Evolutionary conservation across 2,329 filamentous ascomycete species (phyloP).

Genomic region (Talaromyces sp.): DNA sequence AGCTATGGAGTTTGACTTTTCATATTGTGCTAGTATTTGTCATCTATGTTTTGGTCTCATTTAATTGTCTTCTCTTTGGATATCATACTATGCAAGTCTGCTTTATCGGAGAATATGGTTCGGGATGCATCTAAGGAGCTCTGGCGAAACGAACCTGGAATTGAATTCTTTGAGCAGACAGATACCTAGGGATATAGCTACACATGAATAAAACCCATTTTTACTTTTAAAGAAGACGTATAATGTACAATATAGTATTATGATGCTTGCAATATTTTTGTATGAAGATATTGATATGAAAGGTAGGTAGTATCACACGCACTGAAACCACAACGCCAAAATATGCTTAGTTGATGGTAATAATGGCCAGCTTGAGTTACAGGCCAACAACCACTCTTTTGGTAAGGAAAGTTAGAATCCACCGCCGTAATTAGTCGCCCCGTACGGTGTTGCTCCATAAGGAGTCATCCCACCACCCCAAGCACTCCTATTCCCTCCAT

Average conservation of each 20-base stretch:
- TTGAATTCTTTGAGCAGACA: neutral
- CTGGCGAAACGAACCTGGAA: neutral
- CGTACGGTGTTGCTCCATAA: constrained; percentile 61
- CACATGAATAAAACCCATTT: neutral
- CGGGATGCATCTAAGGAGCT: constrained; percentile 3
- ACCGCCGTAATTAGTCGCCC: constrained; percentile 41
- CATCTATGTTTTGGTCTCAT: constrained; percentile 1
- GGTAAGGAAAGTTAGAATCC: neutral
- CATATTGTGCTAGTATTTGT: neutral
- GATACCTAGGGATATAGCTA: neutral
- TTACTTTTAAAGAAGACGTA: neutral
- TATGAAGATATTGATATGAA: neutral
- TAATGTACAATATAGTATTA: neutral
- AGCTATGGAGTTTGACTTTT: constrained; percentile 6
- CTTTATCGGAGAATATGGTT: neutral
- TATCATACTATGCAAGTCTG: neutral
- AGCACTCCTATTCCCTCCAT: constrained; percentile 54
- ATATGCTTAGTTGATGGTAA: neutral
- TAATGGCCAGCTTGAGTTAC: neutral
- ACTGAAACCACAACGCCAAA: constrained; percentile 1
- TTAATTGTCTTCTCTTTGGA: neutral
- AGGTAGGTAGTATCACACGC: neutral
- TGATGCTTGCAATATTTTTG: neutral
- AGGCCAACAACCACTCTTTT: neutral
- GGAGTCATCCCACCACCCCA: constrained; percentile 64